Evolutionary conservation across 768 basidiomycete genomes (phyloP), one percentile per base, ranked within the genome.

Genomic region (Hericium alpestre): DNA sequence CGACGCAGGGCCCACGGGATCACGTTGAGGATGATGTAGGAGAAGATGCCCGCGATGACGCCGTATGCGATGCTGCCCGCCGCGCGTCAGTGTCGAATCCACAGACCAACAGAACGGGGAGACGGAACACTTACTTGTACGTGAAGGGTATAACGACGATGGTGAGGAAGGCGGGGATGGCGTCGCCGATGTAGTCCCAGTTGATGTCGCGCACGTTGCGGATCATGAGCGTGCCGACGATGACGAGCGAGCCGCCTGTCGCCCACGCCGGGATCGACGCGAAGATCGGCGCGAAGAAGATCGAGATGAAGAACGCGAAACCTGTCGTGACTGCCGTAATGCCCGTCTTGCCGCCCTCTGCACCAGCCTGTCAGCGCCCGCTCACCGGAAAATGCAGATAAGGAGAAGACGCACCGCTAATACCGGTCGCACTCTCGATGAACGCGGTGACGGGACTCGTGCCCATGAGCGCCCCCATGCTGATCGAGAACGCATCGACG

Each of bases 201-300:
- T 93, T 93, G 69, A 93, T 86, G 49, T 90, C 90, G 37, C 82
- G 77, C 20, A 89, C 87, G 63, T 83, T 86, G 51, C 86, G 79
- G 69, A 90, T 87, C 90, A 93, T 93, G 64, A 91, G 74, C 15
- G 85, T 86, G n/a, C 90, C 90, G 11, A 90, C 90, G 55, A 93
- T 85, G 46, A 89, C 80, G 38, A 93, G 74, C 0, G 90, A 89
- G 56, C 90, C 86, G 13, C 90, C 90, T 1, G 90, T 93, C 4
- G 90, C 90, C 88, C 89, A 93, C 0, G 84, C 64, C 0, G 90
- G 90, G 53, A 93, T 90, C 11, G 86, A 89, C 10, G 89, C 88
- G 61, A 93, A 91, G 63, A 93, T 84, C 6, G 90, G 90, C 16
- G 90, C 80, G 65, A 93, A 93, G 77, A 93, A 93, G 55, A 93